These are phyloP conservation scores for Diaporthe sp. DNA, from an alignment of 2,329 filamentous ascomycete species.

Conservation along the genomic window DNA sequence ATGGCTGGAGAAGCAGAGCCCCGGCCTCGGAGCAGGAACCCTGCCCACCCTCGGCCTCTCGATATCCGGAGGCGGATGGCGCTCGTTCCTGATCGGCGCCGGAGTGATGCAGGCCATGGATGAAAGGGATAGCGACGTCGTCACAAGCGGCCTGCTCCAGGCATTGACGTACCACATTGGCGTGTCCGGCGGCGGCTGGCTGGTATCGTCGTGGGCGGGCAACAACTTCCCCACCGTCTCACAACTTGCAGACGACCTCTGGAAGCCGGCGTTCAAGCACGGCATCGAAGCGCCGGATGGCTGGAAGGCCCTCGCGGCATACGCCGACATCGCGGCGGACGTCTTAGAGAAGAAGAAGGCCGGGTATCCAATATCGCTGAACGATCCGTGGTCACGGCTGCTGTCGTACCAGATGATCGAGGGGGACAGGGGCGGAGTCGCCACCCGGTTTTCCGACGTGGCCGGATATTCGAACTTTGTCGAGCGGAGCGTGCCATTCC, in stretches of 20 bases:
- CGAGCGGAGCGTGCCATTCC: neutral
- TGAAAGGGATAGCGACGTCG: neutral
- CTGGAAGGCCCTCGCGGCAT: conserved; percentile 3
- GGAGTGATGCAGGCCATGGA: conserved; percentile 26
- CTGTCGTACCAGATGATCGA: conserved; percentile 25
- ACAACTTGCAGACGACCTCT: neutral
- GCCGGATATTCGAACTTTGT: neutral
- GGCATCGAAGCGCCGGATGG: conserved; percentile 10
- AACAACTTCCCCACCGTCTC: conserved; percentile 22
- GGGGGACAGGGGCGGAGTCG: neutral
- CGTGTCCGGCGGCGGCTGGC: conserved; percentile 24
- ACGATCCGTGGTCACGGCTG: conserved; percentile 8
- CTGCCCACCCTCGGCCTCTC: conserved; percentile 22
- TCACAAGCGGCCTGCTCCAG: conserved; percentile 13
- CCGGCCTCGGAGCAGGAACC: neutral
- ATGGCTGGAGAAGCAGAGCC: conserved; percentile 20
- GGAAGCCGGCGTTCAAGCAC: neutral
- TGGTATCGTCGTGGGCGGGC: conserved; percentile 10
- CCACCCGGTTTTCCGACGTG: conserved; percentile 1
- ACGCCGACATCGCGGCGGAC: neutral
- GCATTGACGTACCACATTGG: conserved; percentile 22
- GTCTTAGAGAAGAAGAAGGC: neutral
- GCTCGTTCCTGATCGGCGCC: conserved; percentile 11
- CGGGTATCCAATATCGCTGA: conserved; percentile 8
- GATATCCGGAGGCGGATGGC: conserved; percentile 23